phyloP scores from a whole-genome alignment of 139 green algal species.

The Pycnococcus provasolii region DNA sequence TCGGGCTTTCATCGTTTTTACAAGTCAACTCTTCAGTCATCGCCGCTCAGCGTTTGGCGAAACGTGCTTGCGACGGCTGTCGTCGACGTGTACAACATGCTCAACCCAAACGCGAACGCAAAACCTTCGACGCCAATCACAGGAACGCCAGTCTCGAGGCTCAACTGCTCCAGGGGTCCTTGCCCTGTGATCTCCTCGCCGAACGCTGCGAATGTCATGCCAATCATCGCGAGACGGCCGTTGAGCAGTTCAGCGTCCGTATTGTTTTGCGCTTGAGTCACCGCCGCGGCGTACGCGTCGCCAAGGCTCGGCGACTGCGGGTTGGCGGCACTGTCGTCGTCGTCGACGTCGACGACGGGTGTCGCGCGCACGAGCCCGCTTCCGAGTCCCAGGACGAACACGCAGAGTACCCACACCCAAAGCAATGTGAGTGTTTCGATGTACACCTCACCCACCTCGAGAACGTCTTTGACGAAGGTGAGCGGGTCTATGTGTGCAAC shows the following conservation, averaged over 20 bases:
- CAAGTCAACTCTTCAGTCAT: too few species aligned
- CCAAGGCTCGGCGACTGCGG: background rate
- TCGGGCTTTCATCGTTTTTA: too few species aligned
- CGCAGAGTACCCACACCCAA: background rate
- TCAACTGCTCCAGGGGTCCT: constrained; percentile 3
- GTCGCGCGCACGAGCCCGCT: background rate
- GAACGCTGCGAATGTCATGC: background rate
- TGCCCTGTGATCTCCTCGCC: background rate
- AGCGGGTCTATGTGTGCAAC: background rate
- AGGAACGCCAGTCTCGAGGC: background rate
- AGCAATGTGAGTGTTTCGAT: background rate
- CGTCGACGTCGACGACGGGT: background rate
- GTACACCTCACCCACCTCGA: constrained; percentile 4
- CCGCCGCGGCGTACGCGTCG: background rate
- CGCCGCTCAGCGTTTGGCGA: too few species aligned
- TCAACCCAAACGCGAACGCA: background rate
- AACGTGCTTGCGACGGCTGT: background rate
- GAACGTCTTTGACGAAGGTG: background rate
- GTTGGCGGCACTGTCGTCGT: background rate
- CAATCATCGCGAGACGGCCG: background rate
- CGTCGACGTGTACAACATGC: background rate
- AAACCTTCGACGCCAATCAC: background rate
- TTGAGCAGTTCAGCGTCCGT: background rate
- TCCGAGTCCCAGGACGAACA: background rate
- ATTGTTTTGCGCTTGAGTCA: background rate